phyloP scores from a whole-genome alignment of 2,329 filamentous ascomycete species.

The Penicillium sp. region DNA sequence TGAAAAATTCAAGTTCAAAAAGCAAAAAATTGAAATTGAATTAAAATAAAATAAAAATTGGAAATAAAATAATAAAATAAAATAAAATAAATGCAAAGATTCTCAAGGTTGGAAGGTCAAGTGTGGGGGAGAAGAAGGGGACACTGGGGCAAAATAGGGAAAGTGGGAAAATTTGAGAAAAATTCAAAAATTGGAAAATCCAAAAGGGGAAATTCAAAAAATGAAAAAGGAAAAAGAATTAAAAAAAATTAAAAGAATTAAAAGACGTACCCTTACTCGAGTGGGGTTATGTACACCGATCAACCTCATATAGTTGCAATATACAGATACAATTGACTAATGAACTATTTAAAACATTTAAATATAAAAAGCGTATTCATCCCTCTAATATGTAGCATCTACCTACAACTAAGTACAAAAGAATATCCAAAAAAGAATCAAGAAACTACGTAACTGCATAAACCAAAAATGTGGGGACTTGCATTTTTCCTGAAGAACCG shows the following conservation, averaged over 20 bases:
- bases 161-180: slow-evolving; percentile 13
- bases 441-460: slow-evolving; percentile 6
- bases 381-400: background rate
- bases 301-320: background rate
- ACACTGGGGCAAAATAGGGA: slow-evolving; percentile 29
- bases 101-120: slow-evolving; percentile 8
- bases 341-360: background rate
- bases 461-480: slow-evolving; percentile 19
- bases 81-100: slow-evolving; percentile 11
- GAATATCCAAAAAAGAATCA: background rate
- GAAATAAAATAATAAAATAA: slow-evolving; percentile 23
- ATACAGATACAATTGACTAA: background rate
- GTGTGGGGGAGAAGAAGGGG: slow-evolving; percentile 35
- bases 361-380: background rate
- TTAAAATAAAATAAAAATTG: slow-evolving; percentile 24
- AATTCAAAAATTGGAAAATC: slow-evolving; percentile 1
- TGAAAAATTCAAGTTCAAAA: slow-evolving; percentile 16
- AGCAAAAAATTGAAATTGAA: slow-evolving; percentile 28
- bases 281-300: background rate
- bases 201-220: slow-evolving; percentile 21
- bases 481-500: slow-evolving; percentile 22
- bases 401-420: background rate
- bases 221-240: slow-evolving; percentile 8
- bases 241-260: slow-evolving; percentile 13
- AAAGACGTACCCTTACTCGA: background rate